Base-by-base conservation (phyloP, 2,329 filamentous ascomycete species). In the Penicillium freii region DNA sequence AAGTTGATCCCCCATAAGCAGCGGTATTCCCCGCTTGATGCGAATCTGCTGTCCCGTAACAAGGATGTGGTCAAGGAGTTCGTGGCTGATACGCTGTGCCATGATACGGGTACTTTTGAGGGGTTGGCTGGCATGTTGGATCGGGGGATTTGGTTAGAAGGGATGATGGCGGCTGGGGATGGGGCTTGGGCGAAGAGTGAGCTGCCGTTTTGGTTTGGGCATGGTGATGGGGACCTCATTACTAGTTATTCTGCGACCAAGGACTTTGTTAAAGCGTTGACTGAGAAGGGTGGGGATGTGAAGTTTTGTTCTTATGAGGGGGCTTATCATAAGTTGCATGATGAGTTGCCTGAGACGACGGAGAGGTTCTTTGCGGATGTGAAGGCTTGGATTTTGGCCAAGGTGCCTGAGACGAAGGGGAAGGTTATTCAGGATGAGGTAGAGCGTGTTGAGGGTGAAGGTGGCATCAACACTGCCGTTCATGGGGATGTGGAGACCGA, bases 41-140 rank as follows among this genome's bases (percentile, higher is more conserved):
- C 84, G 2, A 81, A 82, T 58, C 80, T 87, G 60, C 71, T 96
- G 54, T 86, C 82, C 36, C 84, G 91, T 25, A 89, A 93, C 73
- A 78, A 82, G 25, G 83, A 77, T 23, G 84, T 90, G 2, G 81
- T 83, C 52, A 78, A 83, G 67, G 81, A 79, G 27, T 82, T 90
- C 62, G 76, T 78, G 2, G 81, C 84, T 31, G 92, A 97, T 73
- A 70, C 80, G 49, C 79, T 96, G 51, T 86, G 87, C 73, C 92
- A 96, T 75, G 83, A 93, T 73, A 93, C 86, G 2, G 92, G 91
- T 36, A 96, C 92, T 7, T 80, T 96, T n/a, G 87, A 92, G 72
- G 90, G 90, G 0, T 72, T 96, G 34, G 83, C 88, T 0, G 87
- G 84, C 0, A 82, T 96, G 82, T 77, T 97, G 62, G 90, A 95